These are phyloP conservation scores for Cladosporium velox DNA, from an alignment of 2,329 filamentous ascomycete species.

Conservation along the genomic window DNA sequence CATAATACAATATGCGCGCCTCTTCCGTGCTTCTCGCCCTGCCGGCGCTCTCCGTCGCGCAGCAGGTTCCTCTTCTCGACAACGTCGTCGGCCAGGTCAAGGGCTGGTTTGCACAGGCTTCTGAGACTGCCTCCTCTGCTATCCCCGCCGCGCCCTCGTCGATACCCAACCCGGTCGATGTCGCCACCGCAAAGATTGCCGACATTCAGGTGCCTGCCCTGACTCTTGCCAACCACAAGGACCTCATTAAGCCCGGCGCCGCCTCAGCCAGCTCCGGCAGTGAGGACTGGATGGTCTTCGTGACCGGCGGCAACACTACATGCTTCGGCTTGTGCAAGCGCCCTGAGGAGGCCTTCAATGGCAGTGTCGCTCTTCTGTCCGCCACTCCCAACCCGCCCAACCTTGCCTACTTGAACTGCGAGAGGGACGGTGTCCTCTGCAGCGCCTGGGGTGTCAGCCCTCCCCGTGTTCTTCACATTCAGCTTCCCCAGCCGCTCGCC, in stretches of 20 bases:
- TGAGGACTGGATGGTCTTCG: conserved; percentile 74
- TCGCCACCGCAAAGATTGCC: conserved; percentile 53
- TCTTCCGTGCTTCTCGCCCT: conserved; percentile 54
- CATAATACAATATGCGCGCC: conserved; percentile 52
- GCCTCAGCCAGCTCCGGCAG: conserved; percentile 59
- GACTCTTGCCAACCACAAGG: conserved; percentile 70
- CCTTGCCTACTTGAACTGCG: conserved; percentile 72
- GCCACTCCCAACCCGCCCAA: conserved; percentile 63
- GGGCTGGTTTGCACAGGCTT: conserved; percentile 57
- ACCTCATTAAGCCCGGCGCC: conserved; percentile 65
- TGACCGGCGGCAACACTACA: conserved; percentile 76
- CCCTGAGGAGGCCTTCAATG: conserved; percentile 62
- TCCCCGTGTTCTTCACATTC: conserved; percentile 66
- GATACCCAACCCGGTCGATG: conserved; percentile 50
- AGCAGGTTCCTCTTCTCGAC: conserved; percentile 64
- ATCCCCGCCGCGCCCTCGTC: conserved; percentile 45
- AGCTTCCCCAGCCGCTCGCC: conserved; percentile 59
- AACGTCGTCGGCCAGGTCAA: conserved; percentile 63
- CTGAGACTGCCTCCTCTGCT: conserved; percentile 56
- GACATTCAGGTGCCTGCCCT: conserved; percentile 58
- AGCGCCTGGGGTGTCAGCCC: conserved; percentile 69
- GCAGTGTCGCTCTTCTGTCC: conserved; percentile 57
- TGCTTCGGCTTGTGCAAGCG: conserved; percentile 70
- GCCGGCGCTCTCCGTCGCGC: conserved; percentile 53
- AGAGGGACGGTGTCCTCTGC: conserved; percentile 72